Conservation (phyloP, 1,284 basidiomycete genomes). For the Pseudozyma thailandica region DNA sequence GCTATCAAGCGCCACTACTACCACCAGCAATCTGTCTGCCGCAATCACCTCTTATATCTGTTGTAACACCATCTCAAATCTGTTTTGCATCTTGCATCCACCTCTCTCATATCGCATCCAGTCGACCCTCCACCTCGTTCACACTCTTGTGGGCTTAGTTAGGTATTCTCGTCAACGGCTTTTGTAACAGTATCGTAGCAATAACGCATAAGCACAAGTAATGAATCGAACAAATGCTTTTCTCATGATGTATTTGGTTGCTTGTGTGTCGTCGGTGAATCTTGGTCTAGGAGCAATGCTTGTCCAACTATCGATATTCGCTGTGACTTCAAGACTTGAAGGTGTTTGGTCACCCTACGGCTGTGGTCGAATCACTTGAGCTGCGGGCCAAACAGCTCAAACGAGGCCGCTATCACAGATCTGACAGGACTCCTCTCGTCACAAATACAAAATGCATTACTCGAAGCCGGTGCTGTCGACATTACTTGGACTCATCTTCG, state of each 20-base stretch:
- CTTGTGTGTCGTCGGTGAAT: not conserved
- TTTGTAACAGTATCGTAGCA: constrained; percentile 45
- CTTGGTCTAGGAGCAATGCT: not conserved
- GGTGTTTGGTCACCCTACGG: too few relatives aligned
- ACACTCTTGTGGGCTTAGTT: constrained; percentile 16
- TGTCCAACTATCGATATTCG: too few relatives aligned
- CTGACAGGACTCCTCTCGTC: too few relatives aligned
- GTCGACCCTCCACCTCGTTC: constrained; percentile 24
- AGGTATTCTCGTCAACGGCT: constrained; percentile 37
- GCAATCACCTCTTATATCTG: not conserved
- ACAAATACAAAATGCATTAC: too few relatives aligned
- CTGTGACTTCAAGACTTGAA: too few relatives aligned
- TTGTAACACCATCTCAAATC: constrained; percentile 19
- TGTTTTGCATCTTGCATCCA: constrained; percentile 25
- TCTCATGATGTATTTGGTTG: not conserved
- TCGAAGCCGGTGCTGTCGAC: too few relatives aligned
- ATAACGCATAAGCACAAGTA: constrained; percentile 24
- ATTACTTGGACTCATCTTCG: constrained; percentile 3
- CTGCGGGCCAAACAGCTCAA: too few relatives aligned
- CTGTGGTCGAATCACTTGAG: too few relatives aligned
- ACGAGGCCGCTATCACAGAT: too few relatives aligned
- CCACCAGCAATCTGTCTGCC: not conserved
- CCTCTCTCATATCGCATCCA: constrained; percentile 26
- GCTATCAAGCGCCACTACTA: not conserved
- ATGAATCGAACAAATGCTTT: constrained; percentile 27